Evolutionary conservation across 495 filamentous ascomycete species (phyloP).

Genomic region (Endocarpon pusillum): DNA sequence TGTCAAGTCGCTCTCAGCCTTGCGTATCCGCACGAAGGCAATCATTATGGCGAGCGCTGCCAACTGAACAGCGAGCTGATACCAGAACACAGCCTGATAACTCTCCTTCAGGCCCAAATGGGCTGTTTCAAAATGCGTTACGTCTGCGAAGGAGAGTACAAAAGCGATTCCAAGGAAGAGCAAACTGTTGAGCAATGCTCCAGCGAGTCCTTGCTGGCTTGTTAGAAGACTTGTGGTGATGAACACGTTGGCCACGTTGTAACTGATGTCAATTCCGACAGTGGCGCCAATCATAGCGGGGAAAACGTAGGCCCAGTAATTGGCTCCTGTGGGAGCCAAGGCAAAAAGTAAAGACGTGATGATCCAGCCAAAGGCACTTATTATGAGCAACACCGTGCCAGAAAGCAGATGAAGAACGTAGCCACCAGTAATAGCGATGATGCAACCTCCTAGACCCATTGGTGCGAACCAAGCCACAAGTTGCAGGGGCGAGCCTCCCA

Average conservation of each 20-base stretch:
- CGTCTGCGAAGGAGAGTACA: conserved; percentile 59
- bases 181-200: conserved; percentile 46
- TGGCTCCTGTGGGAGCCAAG: conserved; percentile 41
- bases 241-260: conserved; percentile 71
- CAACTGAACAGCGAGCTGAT: conserved; percentile 38
- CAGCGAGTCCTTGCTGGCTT: conserved; percentile 57
- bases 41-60: conserved; percentile 39
- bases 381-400: conserved; percentile 50
- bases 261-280: conserved; percentile 68
- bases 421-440: conserved; percentile 54
- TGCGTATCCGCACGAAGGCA: conserved; percentile 43
- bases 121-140: conserved; percentile 38
- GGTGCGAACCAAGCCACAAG: conserved; percentile 67
- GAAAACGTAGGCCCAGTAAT: conserved; percentile 60
- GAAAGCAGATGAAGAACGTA: conserved; percentile 60
- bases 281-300: conserved; percentile 72
- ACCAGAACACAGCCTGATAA: conserved; percentile 54
- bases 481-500: conserved; percentile 47
- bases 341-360: conserved; percentile 54
- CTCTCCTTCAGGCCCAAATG: conserved; percentile 27
- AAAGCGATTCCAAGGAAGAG: conserved; percentile 70
- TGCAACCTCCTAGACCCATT: conserved; percentile 56
- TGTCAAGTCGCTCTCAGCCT: conserved; percentile 53
- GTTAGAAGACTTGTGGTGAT: conserved; percentile 59
- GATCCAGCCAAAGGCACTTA: conserved; percentile 49